Base-by-base conservation (phyloP, 768 basidiomycete genomes). In the Holtermanniella nyarrowii region DNA sequence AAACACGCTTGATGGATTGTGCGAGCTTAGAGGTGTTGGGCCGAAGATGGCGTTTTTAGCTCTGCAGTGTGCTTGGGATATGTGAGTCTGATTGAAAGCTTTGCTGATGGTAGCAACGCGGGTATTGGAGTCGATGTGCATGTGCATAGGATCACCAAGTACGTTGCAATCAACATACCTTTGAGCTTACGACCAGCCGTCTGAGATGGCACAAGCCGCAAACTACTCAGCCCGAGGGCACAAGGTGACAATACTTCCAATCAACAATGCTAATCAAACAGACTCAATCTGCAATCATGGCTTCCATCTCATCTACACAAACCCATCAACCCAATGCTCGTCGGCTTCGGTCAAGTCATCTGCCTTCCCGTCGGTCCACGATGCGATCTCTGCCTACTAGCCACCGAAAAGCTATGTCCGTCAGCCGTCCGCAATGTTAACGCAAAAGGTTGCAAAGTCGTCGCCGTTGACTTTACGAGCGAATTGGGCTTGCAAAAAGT, bases 111-210 rank as follows among this genome's bases (percentile, higher is more conserved):
- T 63, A 88, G 86, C 43, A 88, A 89, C 60, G 76, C 78, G 22
- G 93, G 93, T 1, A 93, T 96, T 26, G 93, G 91, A 0, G 93
- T 97, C 0, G 93, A 99, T 60, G 85, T 88, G 0, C 93, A 99
- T 68, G 90, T 96, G 5, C 90, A 96, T 60, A 77, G 93, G 4
- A 96, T 99, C 48, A 90, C 90, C 23, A 91, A 97, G 56, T 53
- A 22, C 27, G 56, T 48, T 24, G 42, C 42, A 43, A 10, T 43
- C 22, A n/a, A 10, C 22, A 10, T 18, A 43, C 10, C 27, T 20
- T n/a, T 22, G 27, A 25, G 3, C 26, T 10, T 24, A 16, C 23
- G 11, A 21, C n/a, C n/a, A 57, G 56, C 60, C 77, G 89, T 14
- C 71, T 99, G 1, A 82, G 86, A 39, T 99, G 93, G 93, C 93